Evolutionary conservation across 805 yeast genomes (phyloP), one percentile per base, ranked within the genome.

Genomic region (Yarrowia sp.): DNA sequence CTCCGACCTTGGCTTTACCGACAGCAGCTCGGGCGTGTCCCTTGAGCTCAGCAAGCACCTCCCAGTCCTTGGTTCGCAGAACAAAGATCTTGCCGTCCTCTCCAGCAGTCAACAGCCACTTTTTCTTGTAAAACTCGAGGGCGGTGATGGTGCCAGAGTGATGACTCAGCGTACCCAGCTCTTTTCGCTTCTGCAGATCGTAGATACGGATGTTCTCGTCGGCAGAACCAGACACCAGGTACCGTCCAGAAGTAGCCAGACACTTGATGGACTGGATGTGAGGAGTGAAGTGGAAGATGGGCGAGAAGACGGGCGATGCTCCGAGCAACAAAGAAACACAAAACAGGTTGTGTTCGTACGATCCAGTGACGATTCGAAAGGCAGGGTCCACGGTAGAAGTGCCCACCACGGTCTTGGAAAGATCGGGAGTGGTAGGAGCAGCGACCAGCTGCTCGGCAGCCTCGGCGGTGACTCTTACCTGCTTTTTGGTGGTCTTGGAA

Each of bases 1-100:
- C 83, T 63, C 89, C 81, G n/a, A 85, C 93, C 48, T 82, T 82
- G 42, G 64, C 50, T 17, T 43, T 42, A 7, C 64, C 64, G 11
- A 58, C 64, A 5, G 64, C 51, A 1, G 17, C 51, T 14, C 64
- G 32, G 4, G 64, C 50, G 76, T 93, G 98, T 11, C 98, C 98
- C 74, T 92, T 92, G 75, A 95, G 79, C 13, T 87, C 85, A 4
- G 95, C 96, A 74, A 90, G 86, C 47, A 86, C 82, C 73, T 95
- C 98, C 99, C 99, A 95, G 77, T 95, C 99, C 74, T 90, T 91
- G 3, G 95, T 89, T 75, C 98, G 82, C 99, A 99, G 95, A 45
- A 95, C 83, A 62, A 91, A 84, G 53, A 95, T 86, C 66, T 86
- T 87, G 28, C 97, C 96, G 74, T 95, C 98, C 48, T 89, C 96